Evolutionary conservation across 2,329 filamentous ascomycete genomes (phyloP), one percentile per base, ranked within the genome.

Genomic region (Ophiocordyceps camponoti-floridani): DNA sequence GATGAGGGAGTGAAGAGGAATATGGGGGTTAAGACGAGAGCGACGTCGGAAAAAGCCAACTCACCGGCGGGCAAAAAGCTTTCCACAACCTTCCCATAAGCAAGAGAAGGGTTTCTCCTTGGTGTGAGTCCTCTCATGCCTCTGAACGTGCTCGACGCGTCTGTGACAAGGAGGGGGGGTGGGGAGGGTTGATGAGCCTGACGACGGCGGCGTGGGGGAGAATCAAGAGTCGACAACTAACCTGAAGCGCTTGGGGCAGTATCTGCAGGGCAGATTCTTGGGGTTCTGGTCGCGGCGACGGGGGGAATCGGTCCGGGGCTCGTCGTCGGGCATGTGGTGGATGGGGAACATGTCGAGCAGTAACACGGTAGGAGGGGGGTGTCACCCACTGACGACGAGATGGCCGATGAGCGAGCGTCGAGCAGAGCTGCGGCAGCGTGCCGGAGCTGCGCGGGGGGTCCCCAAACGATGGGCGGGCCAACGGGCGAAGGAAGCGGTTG

Each of bases 41-140:
- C 40, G 33, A 42, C 42, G 19, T 28, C 27, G 43, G 23, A 37
- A 45, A 35, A 31, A 30, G 42, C 28, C 11, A 23, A 67, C 73
- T 67, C 58, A 78, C 74, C 73, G 67, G 62, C 75, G 64, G 54
- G 73, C 73, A 61, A 78, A 79, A 2, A 69, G 75, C 61, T 77
- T 77, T 43, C 74, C 73, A 59, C 75, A 79, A 40, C 70, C 66
- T 54, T 68, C 67, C 70, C 73, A 76, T 49, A 54, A 64, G 52
- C 75, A 79, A 43, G 70, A 67, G 55, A 78, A 79, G 9, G 75
- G 75, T 57, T 78, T 78, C 60, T 78, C 75, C 54, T 78, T 78
- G 51, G 75, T 79, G 59, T 79, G 75, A 31, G 73, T 77, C 49
- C 74, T 68, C 58, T 77, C 73, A 57, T 79, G 75, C 55, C 75